Percentiles rank a stretch among this genome's conserved stretches.
These are phyloP conservation scores for Colletotrichum siamense DNA, from an alignment of 2,329 filamentous ascomycete genomes.

Conservation along the genomic window DNA sequence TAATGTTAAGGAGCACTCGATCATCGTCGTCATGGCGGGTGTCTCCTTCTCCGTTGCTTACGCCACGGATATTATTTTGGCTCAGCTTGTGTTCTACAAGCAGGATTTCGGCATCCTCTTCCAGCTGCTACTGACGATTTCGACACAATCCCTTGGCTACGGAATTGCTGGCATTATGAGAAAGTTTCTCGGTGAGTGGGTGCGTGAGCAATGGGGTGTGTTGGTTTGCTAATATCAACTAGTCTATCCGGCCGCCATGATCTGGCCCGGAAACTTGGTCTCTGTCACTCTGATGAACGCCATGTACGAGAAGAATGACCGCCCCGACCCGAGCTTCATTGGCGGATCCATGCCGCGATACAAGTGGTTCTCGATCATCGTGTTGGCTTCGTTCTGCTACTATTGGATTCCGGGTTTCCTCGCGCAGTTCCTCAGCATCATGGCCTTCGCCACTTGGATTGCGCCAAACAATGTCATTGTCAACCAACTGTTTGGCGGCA, in stretches of 20 bases:
- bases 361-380: slow-evolving; percentile 66
- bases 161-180: slow-evolving; percentile 73
- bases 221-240: neutral
- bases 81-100: slow-evolving; percentile 75
- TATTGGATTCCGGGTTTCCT: slow-evolving; percentile 75
- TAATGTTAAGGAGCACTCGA: slow-evolving; percentile 73
- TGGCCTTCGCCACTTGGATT: slow-evolving; percentile 76
- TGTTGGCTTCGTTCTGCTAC: slow-evolving; percentile 64
- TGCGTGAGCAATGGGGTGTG: neutral
- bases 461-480: slow-evolving; percentile 70
- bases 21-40: slow-evolving; percentile 75
- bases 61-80: slow-evolving; percentile 76
- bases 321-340: slow-evolving; percentile 54
- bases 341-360: slow-evolving; percentile 73
- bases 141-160: slow-evolving; percentile 73
- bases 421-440: slow-evolving; percentile 72
- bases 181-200: slow-evolving; percentile 60
- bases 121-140: slow-evolving; percentile 70
- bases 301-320: slow-evolving; percentile 68
- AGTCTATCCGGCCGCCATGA: slow-evolving; percentile 74
- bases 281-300: slow-evolving; percentile 73
- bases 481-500: slow-evolving; percentile 77
- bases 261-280: slow-evolving; percentile 74
- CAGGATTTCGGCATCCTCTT: slow-evolving; percentile 71
- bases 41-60: slow-evolving; percentile 75